Evolutionary conservation across 331 rosid species (phyloP).

Genomic region (Saraca asoca): DNA sequence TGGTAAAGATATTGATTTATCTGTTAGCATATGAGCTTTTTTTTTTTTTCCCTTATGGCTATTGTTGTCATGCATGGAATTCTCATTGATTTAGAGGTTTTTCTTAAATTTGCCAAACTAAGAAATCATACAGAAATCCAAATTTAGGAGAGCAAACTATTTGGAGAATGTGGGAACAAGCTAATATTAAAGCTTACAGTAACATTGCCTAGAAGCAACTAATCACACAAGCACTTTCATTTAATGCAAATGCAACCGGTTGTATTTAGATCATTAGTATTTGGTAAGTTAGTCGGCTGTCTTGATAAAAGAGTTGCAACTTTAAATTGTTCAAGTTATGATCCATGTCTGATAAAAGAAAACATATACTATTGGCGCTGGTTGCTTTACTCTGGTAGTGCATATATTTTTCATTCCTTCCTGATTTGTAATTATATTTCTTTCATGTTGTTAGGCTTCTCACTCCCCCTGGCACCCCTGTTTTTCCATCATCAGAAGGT

Average conservation of each 20-base stretch:
- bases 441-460: slow-evolving; percentile 74
- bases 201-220: background rate
- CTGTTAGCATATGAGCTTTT: background rate
- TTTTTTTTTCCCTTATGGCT: background rate
- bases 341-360: background rate
- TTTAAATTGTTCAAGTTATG: background rate
- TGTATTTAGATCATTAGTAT: background rate
- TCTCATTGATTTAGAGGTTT: background rate
- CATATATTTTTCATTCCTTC: background rate
- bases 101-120: slow-evolving; percentile 7
- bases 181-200: background rate
- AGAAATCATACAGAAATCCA: background rate
- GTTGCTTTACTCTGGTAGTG: background rate
- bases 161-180: slow-evolving; percentile 7
- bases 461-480: slow-evolving; percentile 96
- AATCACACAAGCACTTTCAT: background rate
- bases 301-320: slow-evolving; percentile 2
- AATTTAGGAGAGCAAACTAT: background rate
- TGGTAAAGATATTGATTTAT: background rate
- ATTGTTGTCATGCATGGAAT: background rate
- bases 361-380: background rate
- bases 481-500: slow-evolving; percentile 65
- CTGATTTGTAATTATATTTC: slow-evolving; percentile 29
- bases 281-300: background rate
- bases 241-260: too few relatives aligned